Conservation (phyloP, 371 early-diverging fungal species). For the Dichotomocladium elegans region DNA sequence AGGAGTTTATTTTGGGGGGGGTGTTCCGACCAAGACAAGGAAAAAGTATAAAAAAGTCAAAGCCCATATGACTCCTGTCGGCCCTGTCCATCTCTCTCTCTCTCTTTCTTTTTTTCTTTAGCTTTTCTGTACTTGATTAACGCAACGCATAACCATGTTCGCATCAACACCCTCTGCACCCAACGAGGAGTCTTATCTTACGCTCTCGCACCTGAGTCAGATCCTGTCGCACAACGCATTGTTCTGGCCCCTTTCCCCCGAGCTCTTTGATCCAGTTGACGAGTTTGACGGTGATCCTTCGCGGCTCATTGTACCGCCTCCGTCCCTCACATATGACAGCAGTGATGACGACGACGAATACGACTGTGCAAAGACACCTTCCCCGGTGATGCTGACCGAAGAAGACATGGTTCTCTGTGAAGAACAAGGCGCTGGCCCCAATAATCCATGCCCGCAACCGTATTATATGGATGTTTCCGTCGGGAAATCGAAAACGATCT, state of each 20-base stretch:
- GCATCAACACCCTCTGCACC: not conserved
- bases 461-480: too few relatives aligned
- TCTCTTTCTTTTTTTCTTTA: not conserved
- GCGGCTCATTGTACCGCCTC: not conserved
- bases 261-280: not conserved
- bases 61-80: not conserved
- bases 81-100: not conserved
- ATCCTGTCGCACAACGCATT: not conserved
- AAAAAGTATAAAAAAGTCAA: not conserved
- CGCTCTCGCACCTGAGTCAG: not conserved
- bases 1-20: too few relatives aligned
- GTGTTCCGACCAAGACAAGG: not conserved
- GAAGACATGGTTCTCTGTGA: too few relatives aligned
- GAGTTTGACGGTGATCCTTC: not conserved
- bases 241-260: not conserved
- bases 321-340: not conserved
- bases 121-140: not conserved
- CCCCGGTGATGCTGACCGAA: too few relatives aligned
- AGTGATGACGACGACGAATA: not conserved
- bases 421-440: too few relatives aligned
- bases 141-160: not conserved
- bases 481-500: too few relatives aligned
- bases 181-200: too few relatives aligned
- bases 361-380: too few relatives aligned
- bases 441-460: too few relatives aligned